Conservation (phyloP, 2,329 filamentous ascomycete genomes). For the Claviceps maximensis region DNA sequence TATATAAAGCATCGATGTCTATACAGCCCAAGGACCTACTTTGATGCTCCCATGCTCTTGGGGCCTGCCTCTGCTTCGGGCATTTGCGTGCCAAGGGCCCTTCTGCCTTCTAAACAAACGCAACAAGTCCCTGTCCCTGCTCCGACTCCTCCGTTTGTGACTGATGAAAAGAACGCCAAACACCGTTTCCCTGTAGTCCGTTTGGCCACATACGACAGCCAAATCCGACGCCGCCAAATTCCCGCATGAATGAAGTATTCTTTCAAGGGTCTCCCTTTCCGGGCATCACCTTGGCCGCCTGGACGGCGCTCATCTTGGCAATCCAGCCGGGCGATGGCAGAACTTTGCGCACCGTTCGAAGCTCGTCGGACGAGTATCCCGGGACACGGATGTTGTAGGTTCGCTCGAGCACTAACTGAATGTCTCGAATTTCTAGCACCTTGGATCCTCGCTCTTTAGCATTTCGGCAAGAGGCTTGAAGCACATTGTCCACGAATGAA, state of each 20-base stretch:
- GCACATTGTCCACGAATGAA: slow-evolving; percentile 85
- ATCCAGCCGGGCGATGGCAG: slow-evolving; percentile 83
- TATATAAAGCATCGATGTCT: neutral
- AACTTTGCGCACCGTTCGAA: slow-evolving; percentile 86
- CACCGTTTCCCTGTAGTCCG: neutral
- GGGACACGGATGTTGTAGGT: slow-evolving; percentile 88
- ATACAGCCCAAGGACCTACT: neutral
- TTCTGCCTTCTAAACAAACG: neutral
- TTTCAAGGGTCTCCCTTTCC: slow-evolving; percentile 37
- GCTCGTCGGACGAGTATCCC: slow-evolving; percentile 86
- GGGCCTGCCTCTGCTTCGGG: neutral
- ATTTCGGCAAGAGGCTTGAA: slow-evolving; percentile 75
- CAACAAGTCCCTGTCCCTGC: neutral
- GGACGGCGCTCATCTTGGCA: slow-evolving; percentile 91
- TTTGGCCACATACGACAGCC: neutral
- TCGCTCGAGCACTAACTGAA: slow-evolving; percentile 71
- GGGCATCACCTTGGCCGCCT: slow-evolving; percentile 75
- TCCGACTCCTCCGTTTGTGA: neutral
- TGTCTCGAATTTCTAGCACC: slow-evolving; percentile 76
- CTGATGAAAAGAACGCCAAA: neutral
- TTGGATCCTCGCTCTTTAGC: slow-evolving; percentile 88
- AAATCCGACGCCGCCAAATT: neutral
- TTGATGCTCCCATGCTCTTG: neutral
- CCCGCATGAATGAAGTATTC: neutral
- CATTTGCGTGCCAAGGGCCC: neutral